These are phyloP conservation scores for Apostasia ramifera DNA, from an alignment of 106 monocot genomes.

Conservation along the genomic window DNA sequence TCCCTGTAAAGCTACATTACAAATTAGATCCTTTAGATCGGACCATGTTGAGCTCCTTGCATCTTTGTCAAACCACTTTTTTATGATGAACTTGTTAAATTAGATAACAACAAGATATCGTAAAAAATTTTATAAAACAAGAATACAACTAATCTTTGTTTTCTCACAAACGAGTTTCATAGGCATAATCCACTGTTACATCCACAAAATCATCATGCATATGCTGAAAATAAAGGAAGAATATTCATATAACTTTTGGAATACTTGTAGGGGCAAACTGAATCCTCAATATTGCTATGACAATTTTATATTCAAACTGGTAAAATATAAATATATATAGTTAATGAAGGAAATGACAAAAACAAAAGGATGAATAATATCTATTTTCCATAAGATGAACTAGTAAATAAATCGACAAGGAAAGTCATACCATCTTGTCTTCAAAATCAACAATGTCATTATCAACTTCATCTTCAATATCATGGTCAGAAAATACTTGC, in stretches of 20 bases:
- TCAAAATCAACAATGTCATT: constrained; percentile 99
- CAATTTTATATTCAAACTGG: no score
- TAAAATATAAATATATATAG: no score
- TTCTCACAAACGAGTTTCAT: constrained; percentile 98
- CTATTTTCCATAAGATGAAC: no score
- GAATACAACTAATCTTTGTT: constrained; percentile 56
- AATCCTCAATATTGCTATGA: not conserved
- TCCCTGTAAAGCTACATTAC: no score
- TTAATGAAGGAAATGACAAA: not conserved
- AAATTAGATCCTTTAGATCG: no score
- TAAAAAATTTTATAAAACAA: not conserved
- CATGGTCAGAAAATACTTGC: constrained; percentile 88
- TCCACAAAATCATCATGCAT: constrained; percentile 99
- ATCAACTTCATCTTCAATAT: constrained; percentile 99
- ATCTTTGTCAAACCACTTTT: no score
- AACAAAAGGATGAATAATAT: not conserved
- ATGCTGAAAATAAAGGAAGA: constrained; percentile 23
- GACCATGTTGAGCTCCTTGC: no score
- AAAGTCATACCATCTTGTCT: constrained; percentile 75
- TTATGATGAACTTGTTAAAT: no score
- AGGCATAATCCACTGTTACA: constrained; percentile 98
- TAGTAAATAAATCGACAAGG: not conserved
- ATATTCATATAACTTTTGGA: not conserved
- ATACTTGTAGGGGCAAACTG: not conserved
- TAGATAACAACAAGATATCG: no score